phyloP scores from a whole-genome alignment of 208 protist genomes.

The Acanthamoeba divionensis region DNA sequence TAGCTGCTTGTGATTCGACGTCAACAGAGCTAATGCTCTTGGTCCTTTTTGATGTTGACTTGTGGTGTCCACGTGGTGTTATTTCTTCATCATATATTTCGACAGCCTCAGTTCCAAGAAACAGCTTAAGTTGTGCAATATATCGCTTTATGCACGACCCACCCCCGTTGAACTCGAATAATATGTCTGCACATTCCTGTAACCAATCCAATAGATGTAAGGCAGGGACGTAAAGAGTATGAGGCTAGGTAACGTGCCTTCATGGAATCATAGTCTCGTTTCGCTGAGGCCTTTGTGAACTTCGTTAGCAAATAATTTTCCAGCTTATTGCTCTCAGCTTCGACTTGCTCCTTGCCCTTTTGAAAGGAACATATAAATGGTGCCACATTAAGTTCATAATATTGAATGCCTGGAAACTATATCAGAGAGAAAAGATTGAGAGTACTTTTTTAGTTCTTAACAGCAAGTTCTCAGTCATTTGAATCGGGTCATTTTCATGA shows the following conservation, averaged over 20 bases:
- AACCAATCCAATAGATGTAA: too few relatives aligned
- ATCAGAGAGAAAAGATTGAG: not conserved
- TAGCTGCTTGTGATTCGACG: too few relatives aligned
- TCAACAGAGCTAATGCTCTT: too few relatives aligned
- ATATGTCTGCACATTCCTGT: slow-evolving; percentile 6
- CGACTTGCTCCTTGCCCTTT: slow-evolving; percentile 5
- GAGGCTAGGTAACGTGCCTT: too few relatives aligned
- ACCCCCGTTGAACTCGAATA: slow-evolving; percentile 22
- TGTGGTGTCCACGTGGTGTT: too few relatives aligned
- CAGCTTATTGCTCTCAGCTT: slow-evolving; percentile 28
- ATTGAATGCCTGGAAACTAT: not conserved
- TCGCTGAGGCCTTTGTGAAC: not conserved
- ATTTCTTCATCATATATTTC: slow-evolving; percentile 1
- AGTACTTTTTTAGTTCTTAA: not conserved
- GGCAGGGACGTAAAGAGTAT: too few relatives aligned
- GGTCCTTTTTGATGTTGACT: too few relatives aligned
- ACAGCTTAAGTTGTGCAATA: slow-evolving; percentile 10
- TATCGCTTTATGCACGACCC: slow-evolving; percentile 12
- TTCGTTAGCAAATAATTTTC: not conserved
- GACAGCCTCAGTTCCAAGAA: slow-evolving; percentile 12
- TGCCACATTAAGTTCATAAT: not conserved
- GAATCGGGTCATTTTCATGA: not conserved
- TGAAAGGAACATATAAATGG: not conserved
- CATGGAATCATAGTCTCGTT: not conserved
- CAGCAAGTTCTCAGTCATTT: not conserved